Base-by-base conservation (phyloP, 106 monocot species). In the Acorus calamus region DNA sequence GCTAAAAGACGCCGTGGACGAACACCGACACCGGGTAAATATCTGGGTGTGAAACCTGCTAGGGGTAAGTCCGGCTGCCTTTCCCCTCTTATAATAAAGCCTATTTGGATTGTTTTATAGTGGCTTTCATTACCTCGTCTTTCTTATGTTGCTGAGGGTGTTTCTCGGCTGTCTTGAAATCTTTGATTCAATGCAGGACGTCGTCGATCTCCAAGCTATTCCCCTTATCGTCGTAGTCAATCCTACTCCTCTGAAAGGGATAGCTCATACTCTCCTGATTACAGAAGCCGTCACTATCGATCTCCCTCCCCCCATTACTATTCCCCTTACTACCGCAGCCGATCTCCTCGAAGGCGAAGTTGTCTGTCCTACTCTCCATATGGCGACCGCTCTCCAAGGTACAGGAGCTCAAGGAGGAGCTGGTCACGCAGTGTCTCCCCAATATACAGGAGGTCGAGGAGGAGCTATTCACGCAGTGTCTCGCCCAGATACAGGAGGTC, bases 1-100 rank as follows among this genome's bases (percentile, higher is more conserved):
- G 86, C 90, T 2, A 91, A 56, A 68, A 75, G 86, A 46, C 51
- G 80, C 13, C 70, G 86, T 0, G 91, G 91, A 3, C 58, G 91
- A 63, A 91, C 91, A 4, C 91, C 91, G 10, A 91, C 91, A 2
- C 91, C 91, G 28, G 86, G 86, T 0, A 77, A 74, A 11, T 91
- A 91, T 51, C 86, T 86, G 63, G 91, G 91, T 46, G 46, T 49
- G 50, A 85, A 71, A 74, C 52, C 53, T 44, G 47, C 11, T 7
- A 49, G 14, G 57, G 73, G 84, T 85, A 79, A 71, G 84, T 9
- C n/a, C 45, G 42, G 3, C 59, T 70, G 1, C 3, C 28, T 28
- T 49, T 6, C 42, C 8, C 8, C 44, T 28, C 7, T 48, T 45
- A 3, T 7, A 0, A 43, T 14, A 14, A 9, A 44, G 10, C 14